Percentiles rank a stretch among this genome's conserved stretches.
Evolutionary conservation across 2,329 filamentous ascomycete genomes (phyloP).

Genomic region (Escovopsis sp.): DNA sequence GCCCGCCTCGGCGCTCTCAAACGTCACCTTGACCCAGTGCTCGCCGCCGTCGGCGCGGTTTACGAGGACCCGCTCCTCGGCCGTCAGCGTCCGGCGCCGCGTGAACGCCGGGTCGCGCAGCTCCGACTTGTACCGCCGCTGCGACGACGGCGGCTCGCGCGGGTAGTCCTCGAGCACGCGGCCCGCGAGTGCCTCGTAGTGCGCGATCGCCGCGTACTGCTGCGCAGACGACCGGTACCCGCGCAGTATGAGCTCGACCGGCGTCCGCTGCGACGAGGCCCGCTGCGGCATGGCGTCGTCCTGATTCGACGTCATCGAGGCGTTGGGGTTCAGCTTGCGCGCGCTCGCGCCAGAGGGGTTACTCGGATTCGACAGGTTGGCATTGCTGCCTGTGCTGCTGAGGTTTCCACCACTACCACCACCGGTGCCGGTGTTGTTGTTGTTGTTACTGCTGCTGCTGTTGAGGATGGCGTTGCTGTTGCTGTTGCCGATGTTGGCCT

Average conservation of each 20-base stretch:
- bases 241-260: conserved; percentile 68
- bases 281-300: conserved; percentile 25
- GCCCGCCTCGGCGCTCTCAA: conserved; percentile 58
- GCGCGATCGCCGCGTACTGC: conserved; percentile 77
- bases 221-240: conserved; percentile 54
- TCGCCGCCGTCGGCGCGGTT: conserved; percentile 70
- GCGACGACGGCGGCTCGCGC: conserved; percentile 60
- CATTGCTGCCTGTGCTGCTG: too few relatives aligned
- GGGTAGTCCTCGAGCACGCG: conserved; percentile 88
- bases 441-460: background rate
- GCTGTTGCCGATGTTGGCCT: conserved; percentile 20
- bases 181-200: conserved; percentile 77
- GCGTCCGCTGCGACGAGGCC: conserved; percentile 23
- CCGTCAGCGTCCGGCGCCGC: conserved; percentile 47
- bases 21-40: conserved; percentile 85
- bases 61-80: conserved; percentile 62
- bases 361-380: background rate
- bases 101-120: conserved; percentile 59
- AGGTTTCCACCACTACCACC: background rate
- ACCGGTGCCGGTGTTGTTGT: too few relatives aligned
- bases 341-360: conserved; percentile 9
- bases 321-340: conserved; percentile 23
- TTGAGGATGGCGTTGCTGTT: background rate
- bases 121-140: conserved; percentile 57
- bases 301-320: conserved; percentile 18